A percentile compares a stretch with the other conserved stretches of the same genome.
Conservation (phyloP, 164 flowering plant species). For the Aristolochia fimbriata region DNA sequence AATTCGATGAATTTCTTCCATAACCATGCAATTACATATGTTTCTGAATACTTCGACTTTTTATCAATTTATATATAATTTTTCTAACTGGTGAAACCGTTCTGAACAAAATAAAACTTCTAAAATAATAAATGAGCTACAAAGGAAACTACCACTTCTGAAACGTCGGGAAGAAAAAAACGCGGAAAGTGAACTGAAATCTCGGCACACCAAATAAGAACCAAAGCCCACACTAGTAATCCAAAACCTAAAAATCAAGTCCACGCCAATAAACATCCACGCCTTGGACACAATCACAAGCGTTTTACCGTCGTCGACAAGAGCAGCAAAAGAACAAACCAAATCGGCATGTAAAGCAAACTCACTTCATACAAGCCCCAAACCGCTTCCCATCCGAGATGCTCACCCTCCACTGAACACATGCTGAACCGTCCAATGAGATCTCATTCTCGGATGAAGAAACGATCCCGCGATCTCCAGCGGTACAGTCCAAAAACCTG, state of each 20-base stretch:
- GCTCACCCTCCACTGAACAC: constrained; percentile 3
- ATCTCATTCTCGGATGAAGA: constrained; percentile 5
- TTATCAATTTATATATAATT: too few species aligned
- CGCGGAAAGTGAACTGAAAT: not conserved
- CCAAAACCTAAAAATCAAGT: not conserved
- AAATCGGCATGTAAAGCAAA: not conserved
- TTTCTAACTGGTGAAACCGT: too few species aligned
- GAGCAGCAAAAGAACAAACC: not conserved
- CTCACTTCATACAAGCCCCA: constrained; percentile 18
- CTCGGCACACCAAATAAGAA: not conserved
- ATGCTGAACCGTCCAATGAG: not conserved
- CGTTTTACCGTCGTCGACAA: not conserved
- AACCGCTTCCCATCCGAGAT: constrained; percentile 15
- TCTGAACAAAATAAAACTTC: too few species aligned
- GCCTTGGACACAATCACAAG: not conserved
- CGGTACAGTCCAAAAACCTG: not conserved
- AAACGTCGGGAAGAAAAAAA: not conserved
- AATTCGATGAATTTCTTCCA: too few species aligned
- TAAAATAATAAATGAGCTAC: too few species aligned
- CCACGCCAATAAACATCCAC: not conserved
- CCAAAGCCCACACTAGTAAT: not conserved
- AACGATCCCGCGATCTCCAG: not conserved
- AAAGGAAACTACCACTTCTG: too few species aligned
- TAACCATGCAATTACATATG: too few species aligned
- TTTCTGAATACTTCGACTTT: too few species aligned